Percentiles rank a stretch among this genome's conserved stretches.
phyloP scores from a whole-genome alignment of 331 rosid genomes.

The Cydonia oblonga region DNA sequence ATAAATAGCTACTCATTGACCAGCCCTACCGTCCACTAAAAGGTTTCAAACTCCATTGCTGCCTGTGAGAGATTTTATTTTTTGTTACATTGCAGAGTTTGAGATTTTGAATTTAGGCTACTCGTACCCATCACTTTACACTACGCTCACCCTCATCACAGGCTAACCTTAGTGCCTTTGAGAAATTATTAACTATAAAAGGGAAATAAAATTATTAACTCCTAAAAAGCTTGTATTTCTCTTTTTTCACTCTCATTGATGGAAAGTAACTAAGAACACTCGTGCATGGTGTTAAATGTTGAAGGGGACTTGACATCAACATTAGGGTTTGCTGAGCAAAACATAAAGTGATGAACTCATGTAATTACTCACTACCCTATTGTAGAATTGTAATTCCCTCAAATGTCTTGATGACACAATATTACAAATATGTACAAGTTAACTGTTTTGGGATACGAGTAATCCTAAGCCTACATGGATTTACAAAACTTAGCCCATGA shows the following conservation, averaged over 20 bases:
- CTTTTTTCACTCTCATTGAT: background rate
- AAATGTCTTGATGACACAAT: too few relatives aligned
- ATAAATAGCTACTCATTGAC: background rate
- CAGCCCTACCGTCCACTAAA: background rate
- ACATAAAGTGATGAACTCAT: too few relatives aligned
- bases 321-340: too few relatives aligned
- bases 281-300: background rate
- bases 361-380: too few relatives aligned
- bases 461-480: rapidly evolving
- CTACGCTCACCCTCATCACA: background rate
- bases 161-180: background rate
- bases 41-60: background rate
- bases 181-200: background rate
- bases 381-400: too few relatives aligned
- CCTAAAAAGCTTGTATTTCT: background rate
- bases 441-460: too few relatives aligned
- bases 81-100: background rate
- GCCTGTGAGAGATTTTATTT: background rate
- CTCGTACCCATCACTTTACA: background rate
- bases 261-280: background rate
- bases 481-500: too few relatives aligned
- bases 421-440: too few relatives aligned
- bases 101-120: too few relatives aligned
- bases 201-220: background rate
- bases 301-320: background rate